A percentile compares a stretch with the other conserved stretches of the same genome.
Evolutionary conservation across 345 rosid genomes (phyloP).

Genomic region (Rhizophora mangle): DNA sequence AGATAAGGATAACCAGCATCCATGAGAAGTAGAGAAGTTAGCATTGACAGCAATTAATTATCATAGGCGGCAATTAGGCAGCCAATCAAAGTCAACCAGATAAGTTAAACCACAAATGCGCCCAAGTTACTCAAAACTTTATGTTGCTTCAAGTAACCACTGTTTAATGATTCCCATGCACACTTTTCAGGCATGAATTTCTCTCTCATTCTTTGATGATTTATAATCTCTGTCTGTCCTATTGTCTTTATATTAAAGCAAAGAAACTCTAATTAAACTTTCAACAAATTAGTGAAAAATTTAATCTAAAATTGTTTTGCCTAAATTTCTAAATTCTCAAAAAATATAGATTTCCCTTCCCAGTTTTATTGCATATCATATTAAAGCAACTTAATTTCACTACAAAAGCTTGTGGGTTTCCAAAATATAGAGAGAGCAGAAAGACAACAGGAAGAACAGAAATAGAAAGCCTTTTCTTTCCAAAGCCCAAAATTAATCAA

Average conservation of each 20-base stretch:
- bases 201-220: not conserved
- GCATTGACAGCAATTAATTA: not conserved
- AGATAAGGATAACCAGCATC: constrained; percentile 9
- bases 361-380: too few species aligned
- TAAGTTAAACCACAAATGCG: constrained; percentile 18
- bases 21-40: constrained; percentile 5
- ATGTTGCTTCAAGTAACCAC: constrained; percentile 38
- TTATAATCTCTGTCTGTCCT: not conserved
- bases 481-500: not conserved
- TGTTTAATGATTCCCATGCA: constrained; percentile 23
- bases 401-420: too few species aligned
- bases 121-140: constrained; percentile 23
- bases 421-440: too few species aligned
- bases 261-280: not conserved
- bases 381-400: too few species aligned
- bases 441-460: not conserved
- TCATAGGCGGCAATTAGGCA: constrained; percentile 8
- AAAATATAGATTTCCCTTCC: not conserved
- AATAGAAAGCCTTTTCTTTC: not conserved
- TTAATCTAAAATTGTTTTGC: not conserved
- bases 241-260: not conserved
- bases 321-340: not conserved
- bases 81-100: constrained; percentile 18
- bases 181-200: constrained; percentile 16
- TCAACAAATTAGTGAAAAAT: not conserved